These are phyloP conservation scores for Elymus sibiricus DNA, from an alignment of 176 grass and related monocot species.

Conservation along the genomic window DNA sequence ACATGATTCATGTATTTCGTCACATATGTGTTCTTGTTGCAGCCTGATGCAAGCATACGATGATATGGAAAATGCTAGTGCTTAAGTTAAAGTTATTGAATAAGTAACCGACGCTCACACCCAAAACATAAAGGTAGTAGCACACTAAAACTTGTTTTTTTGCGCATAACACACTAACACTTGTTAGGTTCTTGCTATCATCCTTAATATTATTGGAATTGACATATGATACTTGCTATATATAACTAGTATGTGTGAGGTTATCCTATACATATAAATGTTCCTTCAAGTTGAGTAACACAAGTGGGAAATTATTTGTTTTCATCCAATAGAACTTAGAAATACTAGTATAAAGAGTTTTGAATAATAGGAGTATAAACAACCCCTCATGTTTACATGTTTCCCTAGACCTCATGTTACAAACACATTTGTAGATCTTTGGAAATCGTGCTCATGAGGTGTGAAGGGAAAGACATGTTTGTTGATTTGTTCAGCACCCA, in stretches of 20 bases:
- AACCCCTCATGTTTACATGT: neutral
- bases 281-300: neutral
- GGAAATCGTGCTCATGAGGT: conserved; percentile 64
- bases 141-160: no score
- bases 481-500: conserved; percentile 80
- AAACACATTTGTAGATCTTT: conserved; percentile 39
- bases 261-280: neutral
- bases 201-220: neutral
- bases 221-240: neutral
- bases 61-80: conserved; percentile 91
- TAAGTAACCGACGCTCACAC: conserved; percentile 88
- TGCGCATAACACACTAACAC: neutral
- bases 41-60: conserved; percentile 85
- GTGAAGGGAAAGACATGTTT: conserved; percentile 60
- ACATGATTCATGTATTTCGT: neutral
- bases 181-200: neutral
- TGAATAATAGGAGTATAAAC: neutral
- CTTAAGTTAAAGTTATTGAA: conserved; percentile 82
- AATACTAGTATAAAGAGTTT: neutral
- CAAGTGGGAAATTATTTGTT: neutral
- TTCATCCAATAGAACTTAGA: neutral
- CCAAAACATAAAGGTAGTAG: conserved; percentile 85
- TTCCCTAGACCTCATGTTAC: neutral
- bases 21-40: conserved; percentile 14
- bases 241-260: neutral